Conservation (phyloP, 1,284 basidiomycete species). For the Lentinula novae-zelandiae region DNA sequence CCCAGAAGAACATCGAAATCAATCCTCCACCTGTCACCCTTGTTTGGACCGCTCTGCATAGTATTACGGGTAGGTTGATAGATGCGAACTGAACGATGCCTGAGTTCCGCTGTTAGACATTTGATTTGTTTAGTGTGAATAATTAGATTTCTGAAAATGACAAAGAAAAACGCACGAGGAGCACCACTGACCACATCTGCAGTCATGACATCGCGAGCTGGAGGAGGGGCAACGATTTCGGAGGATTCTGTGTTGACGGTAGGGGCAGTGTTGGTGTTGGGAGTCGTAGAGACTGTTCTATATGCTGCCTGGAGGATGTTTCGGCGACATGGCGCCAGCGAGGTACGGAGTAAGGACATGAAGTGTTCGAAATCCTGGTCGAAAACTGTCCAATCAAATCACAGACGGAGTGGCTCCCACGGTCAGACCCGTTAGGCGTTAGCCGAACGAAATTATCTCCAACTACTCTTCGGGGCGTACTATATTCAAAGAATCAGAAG, state of each 20-base stretch:
- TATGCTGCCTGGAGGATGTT: slow-evolving; percentile 11
- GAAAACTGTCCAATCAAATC: too few species aligned
- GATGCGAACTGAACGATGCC: slow-evolving; percentile 86
- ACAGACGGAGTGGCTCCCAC: too few species aligned
- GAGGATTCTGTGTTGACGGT: slow-evolving; percentile 20
- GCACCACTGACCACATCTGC: slow-evolving; percentile 80
- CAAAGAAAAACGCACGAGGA: slow-evolving; percentile 48
- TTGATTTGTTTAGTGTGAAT: not conserved
- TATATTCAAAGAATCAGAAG: too few species aligned
- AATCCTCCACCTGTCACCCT: slow-evolving; percentile 88
- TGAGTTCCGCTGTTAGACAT: slow-evolving; percentile 64
- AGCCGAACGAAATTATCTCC: too few species aligned
- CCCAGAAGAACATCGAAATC: slow-evolving; percentile 93
- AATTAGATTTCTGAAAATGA: not conserved
- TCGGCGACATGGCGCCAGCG: slow-evolving; percentile 17
- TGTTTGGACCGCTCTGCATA: slow-evolving; percentile 90
- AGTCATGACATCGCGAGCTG: slow-evolving; percentile 57
- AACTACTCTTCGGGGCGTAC: too few species aligned
- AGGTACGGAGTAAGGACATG: slow-evolving; percentile 31
- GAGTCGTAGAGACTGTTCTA: slow-evolving; percentile 22
- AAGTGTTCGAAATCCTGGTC: not conserved
- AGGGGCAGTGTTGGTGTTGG: slow-evolving; percentile 17
- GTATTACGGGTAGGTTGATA: slow-evolving; percentile 93
- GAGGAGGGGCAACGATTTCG: slow-evolving; percentile 32
- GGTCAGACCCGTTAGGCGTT: too few species aligned